Evolutionary conservation across 1,284 basidiomycete species (phyloP), one percentile per base, ranked within the genome.

Genomic region (Mycena citricolor): DNA sequence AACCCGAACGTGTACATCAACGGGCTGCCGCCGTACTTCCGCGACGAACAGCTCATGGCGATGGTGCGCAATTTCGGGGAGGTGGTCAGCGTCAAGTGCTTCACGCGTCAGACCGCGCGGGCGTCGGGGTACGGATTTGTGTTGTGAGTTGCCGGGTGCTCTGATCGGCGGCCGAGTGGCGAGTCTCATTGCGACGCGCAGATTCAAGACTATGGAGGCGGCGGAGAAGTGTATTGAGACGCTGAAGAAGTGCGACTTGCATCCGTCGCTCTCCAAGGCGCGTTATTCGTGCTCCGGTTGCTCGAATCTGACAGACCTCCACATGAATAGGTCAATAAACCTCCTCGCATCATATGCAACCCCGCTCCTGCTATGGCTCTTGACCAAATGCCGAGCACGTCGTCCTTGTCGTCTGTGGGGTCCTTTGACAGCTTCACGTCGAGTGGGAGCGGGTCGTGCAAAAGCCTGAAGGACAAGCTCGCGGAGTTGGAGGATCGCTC

Each of bases 91-190:
- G 80, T 82, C 10, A 63, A 80, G 39, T 79, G 77, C 22, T 83
- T 83, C 49, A 82, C 81, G 39, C 68, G 81, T 57, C 73, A 76
- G 10, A 71, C 74, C 47, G 75, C 77, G 42, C 71, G 70, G 52
- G 72, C 60, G 57, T 86, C 83, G 34, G 86, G 86, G 3, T 89
- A 89, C 58, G 86, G 86, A 13, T 89, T 89, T 58, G 86, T 89
- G 25, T 62, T 89, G 86, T 88, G 54, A 66, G 86, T 66, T 8
- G 41, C 35, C 30, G 19, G 30, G 39, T 24, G 44, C 44, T 43
- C 29, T 24, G 11, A 13, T 42, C 33, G 24, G 23, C 4, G 14
- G 13, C 46, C 32, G 14, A n/a, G 47, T 12, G 23, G 37, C 42
- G 8, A 22, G 20, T 17, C 30, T 34, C 24, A 20, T 5, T 52